A percentile compares a stretch with the other conserved stretches of the same genome.
Evolutionary conservation across 129 eudicot genomes (phyloP).

Genomic region (Helichrysum umbraculigerum): DNA sequence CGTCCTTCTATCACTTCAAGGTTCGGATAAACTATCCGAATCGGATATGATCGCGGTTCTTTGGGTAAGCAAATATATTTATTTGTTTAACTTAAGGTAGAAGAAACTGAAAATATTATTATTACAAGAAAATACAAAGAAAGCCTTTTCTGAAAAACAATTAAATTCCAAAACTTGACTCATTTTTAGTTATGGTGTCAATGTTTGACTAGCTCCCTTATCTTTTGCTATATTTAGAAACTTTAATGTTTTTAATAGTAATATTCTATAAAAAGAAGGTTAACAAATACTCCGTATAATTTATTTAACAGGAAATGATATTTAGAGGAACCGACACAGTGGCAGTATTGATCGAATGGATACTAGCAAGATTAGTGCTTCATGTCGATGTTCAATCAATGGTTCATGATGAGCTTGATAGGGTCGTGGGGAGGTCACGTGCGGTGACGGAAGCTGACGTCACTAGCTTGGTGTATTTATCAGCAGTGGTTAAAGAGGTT

Average conservation of each 20-base stretch:
- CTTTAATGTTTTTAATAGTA: background rate
- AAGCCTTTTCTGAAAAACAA: background rate
- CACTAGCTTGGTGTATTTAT: constrained; percentile 50
- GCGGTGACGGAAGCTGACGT: constrained; percentile 61
- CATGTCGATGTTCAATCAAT: constrained; percentile 70
- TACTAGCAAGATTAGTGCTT: constrained; percentile 73
- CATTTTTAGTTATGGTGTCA: background rate
- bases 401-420: constrained; percentile 72
- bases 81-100: background rate
- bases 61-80: constrained; percentile 57
- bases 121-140: background rate
- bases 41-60: constrained; percentile 91
- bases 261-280: background rate
- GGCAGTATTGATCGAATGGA: constrained; percentile 89
- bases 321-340: constrained; percentile 94
- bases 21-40: constrained; percentile 65
- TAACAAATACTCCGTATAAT: background rate
- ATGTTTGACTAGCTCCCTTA: constrained; percentile 23
- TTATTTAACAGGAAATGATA: constrained; percentile 72
- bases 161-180: background rate
- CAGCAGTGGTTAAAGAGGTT: constrained; percentile 87
- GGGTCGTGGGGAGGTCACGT: constrained; percentile 71
- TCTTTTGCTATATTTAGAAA: constrained; percentile 21
- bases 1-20: constrained; percentile 74
- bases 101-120: background rate